These are phyloP conservation scores for Backusella luteola DNA, from an alignment of 192 early-diverging fungal genomes.

Conservation along the genomic window DNA sequence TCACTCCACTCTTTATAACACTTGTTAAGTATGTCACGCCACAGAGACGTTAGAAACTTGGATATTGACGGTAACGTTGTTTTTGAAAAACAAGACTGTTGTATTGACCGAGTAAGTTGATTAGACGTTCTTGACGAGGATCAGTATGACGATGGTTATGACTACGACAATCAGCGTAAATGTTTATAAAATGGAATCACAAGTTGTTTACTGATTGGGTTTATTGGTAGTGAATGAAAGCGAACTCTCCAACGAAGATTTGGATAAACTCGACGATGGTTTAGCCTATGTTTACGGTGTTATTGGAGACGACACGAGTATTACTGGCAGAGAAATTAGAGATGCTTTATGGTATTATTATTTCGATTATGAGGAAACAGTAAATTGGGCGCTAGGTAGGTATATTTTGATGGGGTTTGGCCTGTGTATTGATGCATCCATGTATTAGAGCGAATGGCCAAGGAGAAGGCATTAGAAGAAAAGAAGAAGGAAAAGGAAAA, in stretches of 20 bases:
- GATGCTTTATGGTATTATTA: slow-evolving; percentile 73
- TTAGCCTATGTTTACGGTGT: slow-evolving; percentile 56
- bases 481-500: slow-evolving; percentile 13
- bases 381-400: slow-evolving; percentile 71
- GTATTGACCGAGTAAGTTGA: background rate
- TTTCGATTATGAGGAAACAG: slow-evolving; percentile 65
- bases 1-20: background rate
- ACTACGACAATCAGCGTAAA: slow-evolving; percentile 36
- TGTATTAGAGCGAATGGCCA: slow-evolving; percentile 3
- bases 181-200: background rate
- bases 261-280: slow-evolving; percentile 50
- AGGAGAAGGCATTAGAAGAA: slow-evolving; percentile 15
- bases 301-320: slow-evolving; percentile 51
- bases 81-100: background rate
- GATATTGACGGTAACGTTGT: slow-evolving; percentile 46
- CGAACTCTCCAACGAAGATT: slow-evolving; percentile 30
- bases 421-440: background rate
- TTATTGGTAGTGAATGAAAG: slow-evolving; percentile 16
- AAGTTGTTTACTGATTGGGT: background rate
- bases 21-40: slow-evolving; percentile 45
- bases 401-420: background rate
- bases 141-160: slow-evolving; percentile 43
- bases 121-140: slow-evolving; percentile 50
- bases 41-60: slow-evolving; percentile 49
- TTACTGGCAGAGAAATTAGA: slow-evolving; percentile 66